Evolutionary conservation across 1,139 yeast genomes (phyloP), one percentile per base, ranked within the genome.

Genomic region (Debaryomycetaceae sp.): DNA sequence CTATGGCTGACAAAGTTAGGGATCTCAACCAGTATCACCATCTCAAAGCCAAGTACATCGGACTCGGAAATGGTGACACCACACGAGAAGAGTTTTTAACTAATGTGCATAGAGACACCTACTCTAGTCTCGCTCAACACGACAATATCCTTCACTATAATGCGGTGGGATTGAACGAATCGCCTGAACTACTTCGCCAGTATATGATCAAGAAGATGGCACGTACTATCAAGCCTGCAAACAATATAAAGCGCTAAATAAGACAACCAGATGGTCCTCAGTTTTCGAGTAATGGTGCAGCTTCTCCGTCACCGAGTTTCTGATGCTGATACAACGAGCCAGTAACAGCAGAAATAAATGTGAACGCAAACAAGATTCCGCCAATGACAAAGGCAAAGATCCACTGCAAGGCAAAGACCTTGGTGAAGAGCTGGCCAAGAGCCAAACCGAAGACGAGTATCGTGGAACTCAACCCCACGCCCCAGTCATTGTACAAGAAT

Each of bases 341-440:
- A 37, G 60, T 56, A 42, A 65, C 52, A 23, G 82, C 72, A 17
- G 75, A 72, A 24, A 76, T 60, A 37, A 78, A 48, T 20, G 83
- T 70, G 44, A 75, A 60, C 24, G 81, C 55, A 47, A 80, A 71
- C 60, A 84, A 74, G 36, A 72, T 44, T 9, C 79, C 83, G 11
- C 86, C 68, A 52, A 86, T 85, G 45, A 77, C 64, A 53, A 84
- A 81, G 7, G 90, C 95, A 68, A 87, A 87, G 52, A 84, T 80
- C 95, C 95, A 87, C 67, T 87, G 95, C 49, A 87, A 72, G 3
- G 93, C 93, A 68, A 87, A 75, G 29, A 79, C 69, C 66, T 80
- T 84, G 45, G 81, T 77, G 57, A 82, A 73, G 48, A 87, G 62
- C 65, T 87, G 96, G 46, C 85, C 84, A 43, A 84, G 69, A 3